Conservation (phyloP, 2,329 filamentous ascomycete genomes). For the Verticillium nubilum region DNA sequence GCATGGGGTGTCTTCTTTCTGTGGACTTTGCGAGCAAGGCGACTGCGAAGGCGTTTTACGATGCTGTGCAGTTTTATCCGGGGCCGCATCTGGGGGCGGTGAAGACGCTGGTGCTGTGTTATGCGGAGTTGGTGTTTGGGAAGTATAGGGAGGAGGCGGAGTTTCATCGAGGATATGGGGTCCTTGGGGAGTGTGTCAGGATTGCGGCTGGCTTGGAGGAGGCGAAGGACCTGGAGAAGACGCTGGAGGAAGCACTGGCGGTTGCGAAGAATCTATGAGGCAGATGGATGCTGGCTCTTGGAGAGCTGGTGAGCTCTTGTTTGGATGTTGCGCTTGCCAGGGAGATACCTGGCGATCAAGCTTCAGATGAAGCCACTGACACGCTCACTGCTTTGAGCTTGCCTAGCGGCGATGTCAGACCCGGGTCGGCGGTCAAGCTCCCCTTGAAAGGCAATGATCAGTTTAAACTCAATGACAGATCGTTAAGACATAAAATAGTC, state of each 20-base stretch:
- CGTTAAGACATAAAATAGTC: too few relatives aligned
- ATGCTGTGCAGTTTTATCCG: slow-evolving; percentile 40
- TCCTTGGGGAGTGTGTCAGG: slow-evolving; percentile 34
- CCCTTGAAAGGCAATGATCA: too few relatives aligned
- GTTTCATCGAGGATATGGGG: slow-evolving; percentile 30
- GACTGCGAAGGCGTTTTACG: slow-evolving; percentile 40
- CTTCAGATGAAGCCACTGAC: too few relatives aligned
- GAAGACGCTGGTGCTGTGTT: slow-evolving; percentile 42
- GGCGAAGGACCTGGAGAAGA: slow-evolving; percentile 25
- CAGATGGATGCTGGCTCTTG: too few relatives aligned
- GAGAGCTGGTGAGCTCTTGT: too few relatives aligned
- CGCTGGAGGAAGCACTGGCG: slow-evolving; percentile 23
- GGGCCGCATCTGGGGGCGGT: slow-evolving; percentile 51
- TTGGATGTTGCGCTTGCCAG: too few relatives aligned
- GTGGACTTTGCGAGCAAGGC: slow-evolving; percentile 41
- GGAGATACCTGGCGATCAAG: too few relatives aligned
- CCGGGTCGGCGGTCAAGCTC: too few relatives aligned
- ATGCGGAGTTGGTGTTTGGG: slow-evolving; percentile 38
- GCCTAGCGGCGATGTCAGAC: too few relatives aligned
- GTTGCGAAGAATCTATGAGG: not conserved
- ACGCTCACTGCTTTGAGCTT: too few relatives aligned
- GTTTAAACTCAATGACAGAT: too few relatives aligned
- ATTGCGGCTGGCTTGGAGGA: slow-evolving; percentile 43
- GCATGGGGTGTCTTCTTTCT: slow-evolving; percentile 49
- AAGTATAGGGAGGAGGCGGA: slow-evolving; percentile 28